These are phyloP conservation scores for Croton laevigatus DNA, from an alignment of 441 rosid genomes.

Conservation along the genomic window DNA sequence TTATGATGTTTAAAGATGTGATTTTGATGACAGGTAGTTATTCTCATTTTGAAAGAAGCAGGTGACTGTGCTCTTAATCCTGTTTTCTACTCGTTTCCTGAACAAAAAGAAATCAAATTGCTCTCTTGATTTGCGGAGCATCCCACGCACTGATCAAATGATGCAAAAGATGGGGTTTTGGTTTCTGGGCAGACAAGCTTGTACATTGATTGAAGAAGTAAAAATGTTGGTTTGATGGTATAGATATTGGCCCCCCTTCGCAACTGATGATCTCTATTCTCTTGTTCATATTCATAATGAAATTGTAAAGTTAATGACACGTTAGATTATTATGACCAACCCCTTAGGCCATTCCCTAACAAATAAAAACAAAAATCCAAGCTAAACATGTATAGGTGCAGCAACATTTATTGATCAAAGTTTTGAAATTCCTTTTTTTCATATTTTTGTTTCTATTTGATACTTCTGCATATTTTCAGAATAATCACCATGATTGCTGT, in stretches of 20 bases:
- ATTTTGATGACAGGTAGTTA: slow-evolving; percentile 9
- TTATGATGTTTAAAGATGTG: background rate
- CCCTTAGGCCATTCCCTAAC: background rate
- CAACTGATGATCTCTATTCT: background rate
- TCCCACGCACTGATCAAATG: background rate
- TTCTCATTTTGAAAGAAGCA: background rate
- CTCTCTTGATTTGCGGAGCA: background rate
- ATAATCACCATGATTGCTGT: too few species aligned
- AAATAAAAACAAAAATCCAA: background rate
- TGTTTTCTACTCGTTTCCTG: background rate
- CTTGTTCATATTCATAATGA: background rate
- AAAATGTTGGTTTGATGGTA: background rate
- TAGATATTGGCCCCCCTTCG: background rate
- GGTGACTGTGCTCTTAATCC: background rate
- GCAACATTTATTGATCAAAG: background rate
- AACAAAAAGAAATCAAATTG: background rate
- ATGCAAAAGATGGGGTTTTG: background rate
- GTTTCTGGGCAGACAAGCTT: background rate
- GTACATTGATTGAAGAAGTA: background rate
- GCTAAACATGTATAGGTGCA: background rate
- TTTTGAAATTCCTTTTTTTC: background rate
- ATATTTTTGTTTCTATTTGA: background rate
- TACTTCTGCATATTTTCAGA: background rate
- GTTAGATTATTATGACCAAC: background rate
- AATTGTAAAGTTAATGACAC: background rate